These are phyloP conservation scores for Fusarium sp. DNA, from an alignment of 2,329 filamentous ascomycete genomes.

Conservation along the genomic window DNA sequence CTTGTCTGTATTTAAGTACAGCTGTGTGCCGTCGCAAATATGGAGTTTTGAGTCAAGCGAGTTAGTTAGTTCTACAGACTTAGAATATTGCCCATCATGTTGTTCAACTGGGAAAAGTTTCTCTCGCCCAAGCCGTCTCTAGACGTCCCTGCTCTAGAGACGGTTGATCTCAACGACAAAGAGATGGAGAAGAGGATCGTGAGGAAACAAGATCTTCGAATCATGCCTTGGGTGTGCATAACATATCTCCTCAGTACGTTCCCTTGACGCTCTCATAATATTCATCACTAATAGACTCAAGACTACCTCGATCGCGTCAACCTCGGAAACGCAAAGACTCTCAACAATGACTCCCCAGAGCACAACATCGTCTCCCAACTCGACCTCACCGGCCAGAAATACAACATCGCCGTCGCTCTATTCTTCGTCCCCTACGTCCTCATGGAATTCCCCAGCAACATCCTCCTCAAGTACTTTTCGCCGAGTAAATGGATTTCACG, in stretches of 20 bases:
- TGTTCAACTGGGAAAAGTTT: constrained; percentile 34
- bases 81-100: constrained; percentile 4
- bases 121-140: constrained; percentile 43
- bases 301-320: constrained; percentile 46
- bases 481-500: constrained; percentile 47
- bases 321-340: constrained; percentile 47
- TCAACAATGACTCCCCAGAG: constrained; percentile 48
- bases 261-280: background rate
- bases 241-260: constrained; percentile 45
- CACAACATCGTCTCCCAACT: constrained; percentile 46
- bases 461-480: constrained; percentile 49
- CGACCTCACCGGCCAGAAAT: constrained; percentile 45
- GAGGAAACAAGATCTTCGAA: constrained; percentile 46
- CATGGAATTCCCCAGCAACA: constrained; percentile 48
- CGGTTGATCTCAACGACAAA: constrained; percentile 47
- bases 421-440: constrained; percentile 46
- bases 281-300: background rate
- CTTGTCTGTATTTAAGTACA: background rate
- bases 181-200: constrained; percentile 48
- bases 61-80: too few species aligned
- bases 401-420: constrained; percentile 45
- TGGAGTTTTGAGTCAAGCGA: too few species aligned
- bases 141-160: constrained; percentile 47
- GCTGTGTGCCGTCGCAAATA: too few species aligned
- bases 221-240: constrained; percentile 47